Conservation (phyloP, 2,329 filamentous ascomycete species). For the Lecanoromycetidae sp. region DNA sequence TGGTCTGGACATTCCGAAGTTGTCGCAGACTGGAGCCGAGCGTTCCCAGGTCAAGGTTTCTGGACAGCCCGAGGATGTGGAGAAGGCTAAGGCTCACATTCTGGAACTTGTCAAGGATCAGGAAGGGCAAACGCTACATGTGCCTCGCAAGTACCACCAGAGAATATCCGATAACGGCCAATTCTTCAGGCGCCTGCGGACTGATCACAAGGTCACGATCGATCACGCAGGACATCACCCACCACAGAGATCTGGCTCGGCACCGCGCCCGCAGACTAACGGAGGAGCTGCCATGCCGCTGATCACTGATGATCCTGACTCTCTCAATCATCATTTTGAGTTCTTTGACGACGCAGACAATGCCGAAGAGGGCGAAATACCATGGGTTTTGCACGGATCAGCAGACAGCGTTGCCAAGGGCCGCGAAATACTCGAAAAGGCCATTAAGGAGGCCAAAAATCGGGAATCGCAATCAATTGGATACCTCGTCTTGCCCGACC, state of each 20-base stretch:
- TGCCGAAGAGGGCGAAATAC: conserved; percentile 35
- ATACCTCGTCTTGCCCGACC: conserved; percentile 81
- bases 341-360: conserved; percentile 46
- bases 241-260: conserved; percentile 53
- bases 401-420: conserved; percentile 72
- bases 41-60: conserved; percentile 77
- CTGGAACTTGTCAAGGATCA: conserved; percentile 67
- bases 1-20: conserved; percentile 78
- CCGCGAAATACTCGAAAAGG: conserved; percentile 59
- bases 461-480: conserved; percentile 49
- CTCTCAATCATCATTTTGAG: conserved; percentile 69
- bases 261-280: conserved; percentile 42
- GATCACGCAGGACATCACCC: conserved; percentile 75
- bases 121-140: conserved; percentile 73
- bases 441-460: conserved; percentile 46
- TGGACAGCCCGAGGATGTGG: conserved; percentile 65
- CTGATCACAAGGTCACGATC: conserved; percentile 76
- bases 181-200: conserved; percentile 82
- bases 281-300: conserved; percentile 60
- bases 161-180: conserved; percentile 75
- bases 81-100: conserved; percentile 79
- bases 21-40: conserved; percentile 76
- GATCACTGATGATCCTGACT: conserved; percentile 73
- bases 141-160: conserved; percentile 76
- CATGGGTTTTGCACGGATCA: conserved; percentile 77